phyloP scores from a whole-genome alignment of 768 basidiomycete species.

The Amanita muscaria region DNA sequence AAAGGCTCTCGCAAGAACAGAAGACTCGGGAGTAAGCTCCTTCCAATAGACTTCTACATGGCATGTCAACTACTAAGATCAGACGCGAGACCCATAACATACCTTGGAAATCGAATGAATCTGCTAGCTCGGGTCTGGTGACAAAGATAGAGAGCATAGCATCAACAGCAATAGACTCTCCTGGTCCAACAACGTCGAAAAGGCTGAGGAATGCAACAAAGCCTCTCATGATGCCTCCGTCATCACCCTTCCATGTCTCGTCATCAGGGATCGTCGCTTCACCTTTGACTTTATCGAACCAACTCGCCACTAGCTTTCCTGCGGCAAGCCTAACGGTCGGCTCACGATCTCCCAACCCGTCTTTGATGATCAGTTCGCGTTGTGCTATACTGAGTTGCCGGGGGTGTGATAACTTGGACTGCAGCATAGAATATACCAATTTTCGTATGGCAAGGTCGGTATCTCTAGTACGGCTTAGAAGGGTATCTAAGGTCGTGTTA shows the following conservation, averaged over 20 bases:
- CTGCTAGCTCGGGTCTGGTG: conserved; percentile 59
- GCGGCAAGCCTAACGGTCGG: conserved; percentile 75
- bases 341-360: conserved; percentile 88
- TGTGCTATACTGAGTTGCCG: conserved; percentile 70
- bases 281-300: conserved; percentile 61
- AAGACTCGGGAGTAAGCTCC: conserved; percentile 66
- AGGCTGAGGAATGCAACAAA: conserved; percentile 35
- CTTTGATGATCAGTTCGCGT: conserved; percentile 76
- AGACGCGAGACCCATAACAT: conserved; percentile 14
- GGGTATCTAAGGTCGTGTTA: conserved; percentile 47
- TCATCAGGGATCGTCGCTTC: conserved; percentile 26
- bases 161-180: conserved; percentile 73
- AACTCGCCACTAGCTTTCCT: conserved; percentile 64
- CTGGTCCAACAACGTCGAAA: conserved; percentile 56
- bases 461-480: conserved; percentile 81
- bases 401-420: conserved; percentile 47
- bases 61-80: not conserved
- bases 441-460: conserved; percentile 74
- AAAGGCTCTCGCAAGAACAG: conserved; percentile 78
- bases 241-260: conserved; percentile 32
- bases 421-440: conserved; percentile 69
- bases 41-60: conserved; percentile 66
- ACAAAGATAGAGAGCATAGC: conserved; percentile 74
- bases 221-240: conserved; percentile 38
- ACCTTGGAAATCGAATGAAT: conserved; percentile 71